A percentile compares a stretch with the other conserved stretches of the same genome.
Evolutionary conservation across 176 grass and related monocot species (phyloP).

Genomic region (Oryza punctata): DNA sequence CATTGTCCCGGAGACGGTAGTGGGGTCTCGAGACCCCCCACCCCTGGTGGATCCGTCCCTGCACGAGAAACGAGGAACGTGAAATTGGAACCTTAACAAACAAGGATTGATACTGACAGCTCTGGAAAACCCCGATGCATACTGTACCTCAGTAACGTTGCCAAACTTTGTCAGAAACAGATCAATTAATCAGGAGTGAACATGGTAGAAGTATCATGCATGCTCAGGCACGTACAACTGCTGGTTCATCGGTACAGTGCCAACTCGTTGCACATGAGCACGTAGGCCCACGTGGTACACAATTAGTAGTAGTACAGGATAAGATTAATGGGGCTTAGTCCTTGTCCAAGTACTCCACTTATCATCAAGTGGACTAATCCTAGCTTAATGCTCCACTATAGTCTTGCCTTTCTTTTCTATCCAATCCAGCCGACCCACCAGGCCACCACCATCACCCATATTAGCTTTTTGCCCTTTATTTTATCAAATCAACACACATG

Average conservation of each 20-base stretch:
- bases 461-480: background rate
- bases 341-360: slow-evolving; percentile 6
- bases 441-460: background rate
- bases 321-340: background rate
- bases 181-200: no score
- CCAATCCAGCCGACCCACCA: slow-evolving; percentile 25
- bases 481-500: background rate
- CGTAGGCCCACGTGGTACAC: no score
- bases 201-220: background rate
- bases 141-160: no score
- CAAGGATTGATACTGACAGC: no score
- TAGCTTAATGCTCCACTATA: slow-evolving; percentile 29
- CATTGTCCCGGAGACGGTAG: no score
- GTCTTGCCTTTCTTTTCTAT: background rate
- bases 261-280: background rate
- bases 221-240: background rate
- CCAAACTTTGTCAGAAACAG: no score
- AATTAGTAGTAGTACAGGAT: background rate
- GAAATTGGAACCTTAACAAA: no score
- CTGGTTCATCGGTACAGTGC: background rate
- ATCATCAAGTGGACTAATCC: background rate
- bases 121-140: no score
- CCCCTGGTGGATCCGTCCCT: no score
- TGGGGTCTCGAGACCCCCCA: no score
- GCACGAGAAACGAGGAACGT: no score